Conservation (phyloP, 805 yeast genomes). For the Candida loeiensis region DNA sequence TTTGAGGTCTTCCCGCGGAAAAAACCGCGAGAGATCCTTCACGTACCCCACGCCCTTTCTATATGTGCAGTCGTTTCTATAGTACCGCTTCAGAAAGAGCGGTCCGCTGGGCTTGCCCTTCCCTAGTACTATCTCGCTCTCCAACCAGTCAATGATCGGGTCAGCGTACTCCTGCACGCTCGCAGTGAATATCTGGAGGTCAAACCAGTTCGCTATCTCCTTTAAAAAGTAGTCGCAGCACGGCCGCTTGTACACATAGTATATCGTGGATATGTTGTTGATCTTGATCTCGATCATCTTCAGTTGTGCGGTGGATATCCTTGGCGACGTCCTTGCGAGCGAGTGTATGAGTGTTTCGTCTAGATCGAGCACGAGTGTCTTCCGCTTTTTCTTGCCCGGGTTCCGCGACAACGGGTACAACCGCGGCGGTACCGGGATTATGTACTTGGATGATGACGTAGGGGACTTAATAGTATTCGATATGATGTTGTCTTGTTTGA, state of each 20-base stretch:
- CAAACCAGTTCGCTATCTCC: constrained; percentile 81
- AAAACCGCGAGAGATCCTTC: constrained; percentile 39
- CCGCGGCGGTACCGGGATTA: constrained; percentile 45
- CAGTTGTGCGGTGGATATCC: constrained; percentile 43
- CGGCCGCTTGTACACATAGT: constrained; percentile 90
- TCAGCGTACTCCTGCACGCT: constrained; percentile 94
- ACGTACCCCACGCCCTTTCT: constrained; percentile 82
- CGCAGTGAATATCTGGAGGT: constrained; percentile 89
- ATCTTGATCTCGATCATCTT: constrained; percentile 73
- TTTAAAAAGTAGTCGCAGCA: constrained; percentile 80
- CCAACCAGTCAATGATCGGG: constrained; percentile 92
- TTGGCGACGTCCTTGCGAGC: constrained; percentile 60
- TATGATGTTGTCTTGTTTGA: constrained; percentile 39
- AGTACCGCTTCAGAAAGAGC: constrained; percentile 58
- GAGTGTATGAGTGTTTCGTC: constrained; percentile 96
- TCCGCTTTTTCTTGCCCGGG: constrained; percentile 42
- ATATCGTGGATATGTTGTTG: constrained; percentile 71
- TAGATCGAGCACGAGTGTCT: constrained; percentile 79
- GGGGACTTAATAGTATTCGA: constrained; percentile 42
- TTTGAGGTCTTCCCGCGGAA: constrained; percentile 61
- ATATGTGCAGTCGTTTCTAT: constrained; percentile 75
- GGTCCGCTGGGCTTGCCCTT: constrained; percentile 12
- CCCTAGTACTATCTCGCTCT: constrained; percentile 45
- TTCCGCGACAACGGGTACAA: constrained; percentile 39
- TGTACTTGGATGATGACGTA: constrained; percentile 37